Evolutionary conservation across 2,329 filamentous ascomycete species (phyloP).

Genomic region (Triangularia setosa): DNA sequence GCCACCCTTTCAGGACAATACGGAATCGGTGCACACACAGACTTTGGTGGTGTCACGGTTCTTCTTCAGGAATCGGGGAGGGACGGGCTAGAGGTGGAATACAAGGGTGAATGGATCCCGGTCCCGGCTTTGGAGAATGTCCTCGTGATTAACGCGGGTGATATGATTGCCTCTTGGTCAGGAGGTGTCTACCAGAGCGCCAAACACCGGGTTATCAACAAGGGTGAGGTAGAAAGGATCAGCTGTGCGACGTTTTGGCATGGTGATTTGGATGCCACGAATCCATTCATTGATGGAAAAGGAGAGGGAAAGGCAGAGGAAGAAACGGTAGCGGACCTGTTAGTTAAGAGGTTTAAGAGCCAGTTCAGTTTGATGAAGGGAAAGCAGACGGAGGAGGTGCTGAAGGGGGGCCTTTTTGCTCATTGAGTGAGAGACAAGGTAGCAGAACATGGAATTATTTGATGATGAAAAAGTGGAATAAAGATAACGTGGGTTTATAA

Average conservation of each 20-base stretch:
- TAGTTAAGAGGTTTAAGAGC: neutral
- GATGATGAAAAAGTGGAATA: too few relatives aligned
- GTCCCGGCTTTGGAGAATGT: slow-evolving; percentile 22
- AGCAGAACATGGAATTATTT: too few relatives aligned
- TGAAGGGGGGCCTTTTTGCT: neutral
- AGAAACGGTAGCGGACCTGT: neutral
- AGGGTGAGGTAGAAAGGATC: slow-evolving; percentile 2
- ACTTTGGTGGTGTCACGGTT: slow-evolving; percentile 28
- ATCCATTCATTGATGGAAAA: neutral
- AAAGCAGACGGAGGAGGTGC: neutral
- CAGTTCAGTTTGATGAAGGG: neutral
- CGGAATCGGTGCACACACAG: slow-evolving; percentile 27
- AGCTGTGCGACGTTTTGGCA: slow-evolving; percentile 25
- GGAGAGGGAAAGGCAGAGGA: neutral
- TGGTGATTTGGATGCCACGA: slow-evolving; percentile 19
- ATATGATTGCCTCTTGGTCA: slow-evolving; percentile 23
- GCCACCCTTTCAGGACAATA: neutral
- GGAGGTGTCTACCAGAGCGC: slow-evolving; percentile 20
- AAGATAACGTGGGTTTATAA: too few relatives aligned
- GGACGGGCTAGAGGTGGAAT: slow-evolving; percentile 26
- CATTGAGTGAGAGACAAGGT: too few relatives aligned
- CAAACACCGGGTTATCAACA: slow-evolving; percentile 20
- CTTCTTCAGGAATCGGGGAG: slow-evolving; percentile 27
- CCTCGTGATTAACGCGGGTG: slow-evolving; percentile 26
- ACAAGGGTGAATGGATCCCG: slow-evolving; percentile 18